These are phyloP conservation scores for Colletotrichum tanaceti DNA, from an alignment of 2,329 filamentous ascomycete species.

Conservation along the genomic window DNA sequence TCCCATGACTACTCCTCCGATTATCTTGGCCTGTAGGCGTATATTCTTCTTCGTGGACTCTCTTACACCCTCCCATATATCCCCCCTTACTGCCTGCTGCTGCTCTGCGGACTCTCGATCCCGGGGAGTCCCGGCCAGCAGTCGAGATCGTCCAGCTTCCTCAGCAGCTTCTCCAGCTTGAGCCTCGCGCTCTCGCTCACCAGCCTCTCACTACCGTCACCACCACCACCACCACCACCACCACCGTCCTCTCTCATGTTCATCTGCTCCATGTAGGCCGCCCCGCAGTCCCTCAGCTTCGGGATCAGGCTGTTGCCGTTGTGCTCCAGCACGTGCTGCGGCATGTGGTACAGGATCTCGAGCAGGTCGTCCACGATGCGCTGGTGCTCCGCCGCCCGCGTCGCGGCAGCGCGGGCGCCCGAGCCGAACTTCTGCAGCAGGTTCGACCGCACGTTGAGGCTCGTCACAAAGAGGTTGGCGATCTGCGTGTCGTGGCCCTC, in stretches of 20 bases:
- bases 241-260: background rate
- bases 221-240: no score
- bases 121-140: slow-evolving; percentile 45
- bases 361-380: slow-evolving; percentile 51
- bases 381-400: slow-evolving; percentile 44
- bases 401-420: slow-evolving; percentile 18
- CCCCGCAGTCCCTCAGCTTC: slow-evolving; percentile 53
- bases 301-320: slow-evolving; percentile 50
- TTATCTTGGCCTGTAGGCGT: no score
- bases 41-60: no score
- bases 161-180: slow-evolving; percentile 47
- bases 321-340: slow-evolving; percentile 49
- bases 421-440: slow-evolving; percentile 49
- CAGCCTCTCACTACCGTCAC: slow-evolving; percentile 27
- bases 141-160: slow-evolving; percentile 49
- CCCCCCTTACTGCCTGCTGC: background rate
- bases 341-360: slow-evolving; percentile 51
- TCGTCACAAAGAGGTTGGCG: slow-evolving; percentile 53
- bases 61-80: no score
- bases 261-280: slow-evolving; percentile 48
- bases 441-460: slow-evolving; percentile 52
- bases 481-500: slow-evolving; percentile 52
- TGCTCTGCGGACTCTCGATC: slow-evolving; percentile 21
- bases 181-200: slow-evolving; percentile 31
- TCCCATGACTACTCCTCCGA: no score